phyloP scores from a whole-genome alignment of 805 yeast species.

The Metschnikowia henanensis region DNA sequence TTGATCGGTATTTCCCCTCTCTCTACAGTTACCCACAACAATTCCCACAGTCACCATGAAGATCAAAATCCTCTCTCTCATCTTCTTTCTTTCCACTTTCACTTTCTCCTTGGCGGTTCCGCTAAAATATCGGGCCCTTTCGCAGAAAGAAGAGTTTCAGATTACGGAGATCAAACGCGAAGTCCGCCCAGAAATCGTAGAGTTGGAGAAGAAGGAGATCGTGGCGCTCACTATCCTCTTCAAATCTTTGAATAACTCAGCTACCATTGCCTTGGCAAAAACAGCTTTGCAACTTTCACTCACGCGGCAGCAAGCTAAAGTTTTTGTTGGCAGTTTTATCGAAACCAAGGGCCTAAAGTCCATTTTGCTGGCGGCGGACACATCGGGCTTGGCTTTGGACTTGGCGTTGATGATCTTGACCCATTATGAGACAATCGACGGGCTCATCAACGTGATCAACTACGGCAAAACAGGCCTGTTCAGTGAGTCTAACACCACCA shows the following conservation, averaged over 20 bases:
- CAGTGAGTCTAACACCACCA: too few relatives aligned
- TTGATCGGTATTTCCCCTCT: neutral
- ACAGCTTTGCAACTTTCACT: slow-evolving; percentile 22
- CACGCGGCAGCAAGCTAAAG: slow-evolving; percentile 26
- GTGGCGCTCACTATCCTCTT: slow-evolving; percentile 25
- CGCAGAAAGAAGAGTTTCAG: slow-evolving; percentile 1
- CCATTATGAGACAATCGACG: slow-evolving; percentile 21
- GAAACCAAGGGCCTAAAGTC: slow-evolving; percentile 22
- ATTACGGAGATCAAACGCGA: slow-evolving; percentile 5
- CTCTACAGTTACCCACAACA: neutral
- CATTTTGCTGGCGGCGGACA: slow-evolving; percentile 25
- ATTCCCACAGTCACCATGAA: slow-evolving; percentile 10
- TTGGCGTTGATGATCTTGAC: slow-evolving; percentile 22
- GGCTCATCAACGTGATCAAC: slow-evolving; percentile 17
- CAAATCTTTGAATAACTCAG: slow-evolving; percentile 21
- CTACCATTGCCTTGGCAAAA: slow-evolving; percentile 22
- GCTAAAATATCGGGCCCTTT: slow-evolving; percentile 4
- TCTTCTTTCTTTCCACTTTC: slow-evolving; percentile 7
- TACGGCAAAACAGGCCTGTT: slow-evolving; percentile 6
- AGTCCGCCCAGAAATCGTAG: slow-evolving; percentile 1
- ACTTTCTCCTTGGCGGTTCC: slow-evolving; percentile 13
- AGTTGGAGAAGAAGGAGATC: slow-evolving; percentile 16
- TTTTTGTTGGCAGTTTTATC: slow-evolving; percentile 25
- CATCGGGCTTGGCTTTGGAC: slow-evolving; percentile 28
- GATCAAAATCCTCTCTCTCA: slow-evolving; percentile 5